Evolutionary conservation across 2,329 filamentous ascomycete genomes (phyloP), one percentile per base, ranked within the genome.

Genomic region (Knufia fluminis): DNA sequence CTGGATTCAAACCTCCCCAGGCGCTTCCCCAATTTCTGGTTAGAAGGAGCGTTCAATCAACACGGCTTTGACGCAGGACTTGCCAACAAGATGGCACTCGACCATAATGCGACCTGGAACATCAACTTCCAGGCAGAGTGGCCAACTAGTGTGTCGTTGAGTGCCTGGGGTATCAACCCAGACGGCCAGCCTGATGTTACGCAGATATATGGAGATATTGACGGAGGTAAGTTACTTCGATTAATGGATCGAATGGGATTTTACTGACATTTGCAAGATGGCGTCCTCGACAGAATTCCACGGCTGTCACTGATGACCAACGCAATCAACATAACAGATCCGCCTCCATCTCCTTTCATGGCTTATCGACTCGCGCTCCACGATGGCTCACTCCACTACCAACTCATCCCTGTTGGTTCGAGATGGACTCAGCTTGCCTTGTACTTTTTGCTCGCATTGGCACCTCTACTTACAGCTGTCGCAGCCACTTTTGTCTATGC

Each of bases 51-150:
- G 0, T 79, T 69, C 62, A 79, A 79, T 59, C 66, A 73, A 50
- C 79, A 71, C 58, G 76, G 76, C 19, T 78, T 71, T 56, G 76
- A 79, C 55, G 63, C 66, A 16, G 76, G 76, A n/a, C 56, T 78
- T 4, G 57, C 59, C 0, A 74, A 74, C 51, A 50, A 60, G 6
- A 72, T 78, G 66, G 51, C 62, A 8, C 65, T 71, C 28, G 60
- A 64, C 22, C n/a, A 23, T 19, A 31, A 42, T 26, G 19, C 24
- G 9, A 22, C 17, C 10, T 54, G 52, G 52, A 38, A n/a, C 12
- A 50, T 46, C 33, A 40, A 54, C 32, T 42, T 54, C 19, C 33
- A 44, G 31, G 23, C 39, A 8, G 52, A 54, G 36, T 54, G 36
- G 31, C 52, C 52, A 7, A 40, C 39, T 1, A 20, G 40, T 16